Evolutionary conservation across 2,329 filamentous ascomycete species (phyloP), one percentile per base, ranked within the genome.

Genomic region (Epichloe typhina): DNA sequence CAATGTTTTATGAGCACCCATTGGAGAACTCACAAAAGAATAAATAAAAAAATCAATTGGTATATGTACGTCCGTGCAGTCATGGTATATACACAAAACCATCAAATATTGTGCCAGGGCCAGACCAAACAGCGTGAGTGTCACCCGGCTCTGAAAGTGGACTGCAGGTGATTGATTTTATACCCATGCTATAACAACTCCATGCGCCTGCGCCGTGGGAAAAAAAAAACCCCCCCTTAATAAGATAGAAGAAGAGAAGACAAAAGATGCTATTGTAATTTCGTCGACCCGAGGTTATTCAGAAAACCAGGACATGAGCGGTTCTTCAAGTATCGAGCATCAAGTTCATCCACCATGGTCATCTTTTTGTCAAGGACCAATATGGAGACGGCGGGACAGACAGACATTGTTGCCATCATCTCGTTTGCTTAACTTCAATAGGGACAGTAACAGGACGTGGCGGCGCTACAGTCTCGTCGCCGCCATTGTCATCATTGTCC

Each of bases 401-500:
- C 23, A 12, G 31, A 13, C 26, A 9, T 15, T 21, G 31, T 41
- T 15, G 33, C 9, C n/a, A 5, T 40, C 35, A 39, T 49, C 33
- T n/a, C 33, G 4, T 21, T 36, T 42, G 15, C 17, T 49, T 46
- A 5, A 47, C n/a, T 21, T 42, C 40, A 3, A 17, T 21, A 44
- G 37, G 12, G 1, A 38, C 13, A 38, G 17, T 8, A 15, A 40
- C 13, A 19, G 50, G 15, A 37, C 43, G 26, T 5, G 21, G 15
- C 15, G 21, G 15, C 15, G 46, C 47, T 13, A 12, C 36, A 11
- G n/a, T 23, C n/a, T 46, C 19, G 8, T 44, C 43, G 31, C 43
- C 47, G n/a, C 33, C 46, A 23, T 50, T n/a, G 39, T 37, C 35
- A 36, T 54, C 46, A 17, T 63, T 58, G n/a, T 62, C 57, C 47